Evolutionary conservation across 345 rosid genomes (phyloP).

Genomic region (sweet orange (Citrus sinensis)): DVS_A1.0 CM039168.1:27751001-27751500

Average conservation of each 20-base stretch:
- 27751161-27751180: slow-evolving; percentile 70
- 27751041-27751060: not conserved
- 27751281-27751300: slow-evolving; percentile 73
- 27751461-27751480: not conserved
- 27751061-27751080: not conserved
- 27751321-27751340: slow-evolving; percentile 80
- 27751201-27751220: slow-evolving; percentile 76
- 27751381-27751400: slow-evolving; percentile 83
- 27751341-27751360: slow-evolving; percentile 90
- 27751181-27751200: slow-evolving; percentile 46
- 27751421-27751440: slow-evolving; percentile 93
- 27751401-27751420: slow-evolving; percentile 90
- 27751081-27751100: not conserved
- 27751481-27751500: not conserved
- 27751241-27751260: slow-evolving; percentile 75
- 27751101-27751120: not conserved
- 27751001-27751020: not conserved
- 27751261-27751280: slow-evolving; percentile 94
- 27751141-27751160: slow-evolving; percentile 41
- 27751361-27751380: slow-evolving; percentile 87
- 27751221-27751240: slow-evolving; percentile 97
- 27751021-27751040: not conserved
- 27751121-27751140: slow-evolving; percentile 45
- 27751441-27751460: slow-evolving; percentile 52
- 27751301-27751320: slow-evolving; percentile 87